Percentiles rank a stretch among this genome's conserved stretches.
phyloP scores from a whole-genome alignment of 2,329 filamentous ascomycete species.

The Scedosporium aurantiacum region DNA sequence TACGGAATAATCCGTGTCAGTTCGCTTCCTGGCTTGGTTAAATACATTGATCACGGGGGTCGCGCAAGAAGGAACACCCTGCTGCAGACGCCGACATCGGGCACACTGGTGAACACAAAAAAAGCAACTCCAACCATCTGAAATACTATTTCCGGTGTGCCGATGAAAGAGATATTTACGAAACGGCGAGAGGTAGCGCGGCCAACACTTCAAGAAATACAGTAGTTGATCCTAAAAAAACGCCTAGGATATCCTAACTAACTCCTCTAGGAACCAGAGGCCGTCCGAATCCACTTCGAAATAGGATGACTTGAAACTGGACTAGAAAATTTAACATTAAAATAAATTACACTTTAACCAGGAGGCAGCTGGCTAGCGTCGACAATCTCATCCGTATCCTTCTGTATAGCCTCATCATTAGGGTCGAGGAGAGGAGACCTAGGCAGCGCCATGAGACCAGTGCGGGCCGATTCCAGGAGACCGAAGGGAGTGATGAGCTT shows the following conservation, averaged over 20 bases:
- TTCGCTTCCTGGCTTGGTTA: too few species aligned
- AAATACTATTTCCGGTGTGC: too few species aligned
- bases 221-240: conserved; percentile 2
- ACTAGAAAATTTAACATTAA: conserved; percentile 12
- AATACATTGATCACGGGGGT: too few species aligned
- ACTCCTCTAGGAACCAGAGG: conserved; percentile 13
- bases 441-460: conserved; percentile 92
- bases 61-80: too few species aligned
- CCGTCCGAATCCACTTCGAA: neutral
- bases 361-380: conserved; percentile 90
- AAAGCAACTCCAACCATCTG: too few species aligned
- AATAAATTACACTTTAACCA: conserved; percentile 43
- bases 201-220: neutral
- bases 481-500: conserved; percentile 92
- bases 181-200: neutral
- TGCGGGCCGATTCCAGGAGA: conserved; percentile 90
- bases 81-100: too few species aligned
- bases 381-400: conserved; percentile 89
- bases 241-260: conserved; percentile 3
- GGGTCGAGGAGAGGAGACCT: conserved; percentile 75
- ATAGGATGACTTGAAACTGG: conserved; percentile 11
- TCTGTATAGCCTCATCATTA: conserved; percentile 56
- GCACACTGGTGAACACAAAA: too few species aligned
- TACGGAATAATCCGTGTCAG: too few species aligned
- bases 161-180: too few species aligned